Percentiles rank a stretch among this genome's conserved stretches.
These are phyloP conservation scores for Eleusine indica DNA, from an alignment of 176 grass and related monocot species.

Conservation along the genomic window DNA sequence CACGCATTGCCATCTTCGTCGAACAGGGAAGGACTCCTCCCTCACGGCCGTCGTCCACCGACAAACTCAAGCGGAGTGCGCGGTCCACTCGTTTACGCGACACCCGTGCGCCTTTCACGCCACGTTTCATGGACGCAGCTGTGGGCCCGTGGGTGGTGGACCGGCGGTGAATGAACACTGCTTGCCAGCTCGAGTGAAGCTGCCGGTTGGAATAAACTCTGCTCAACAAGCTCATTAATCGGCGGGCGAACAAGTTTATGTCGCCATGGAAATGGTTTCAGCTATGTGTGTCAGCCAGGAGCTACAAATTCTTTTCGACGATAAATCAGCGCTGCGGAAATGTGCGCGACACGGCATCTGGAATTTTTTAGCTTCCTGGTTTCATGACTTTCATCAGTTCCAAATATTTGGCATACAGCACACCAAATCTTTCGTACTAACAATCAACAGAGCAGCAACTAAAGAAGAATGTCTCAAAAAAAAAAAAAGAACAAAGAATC, in stretches of 20 bases:
- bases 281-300: not conserved
- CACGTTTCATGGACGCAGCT: not conserved
- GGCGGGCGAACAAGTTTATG: not conserved
- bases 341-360: not conserved
- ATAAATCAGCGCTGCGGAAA: not conserved
- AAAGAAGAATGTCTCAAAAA: not conserved
- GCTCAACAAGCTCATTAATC: constrained; percentile 13
- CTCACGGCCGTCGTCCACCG: not conserved
- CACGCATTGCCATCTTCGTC: too few species aligned
- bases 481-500: not conserved
- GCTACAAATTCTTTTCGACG: too few species aligned
- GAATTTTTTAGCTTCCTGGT: not conserved
- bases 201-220: not conserved
- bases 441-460: constrained; percentile 30
- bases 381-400: not conserved
- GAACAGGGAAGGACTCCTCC: not conserved
- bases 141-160: too few species aligned
- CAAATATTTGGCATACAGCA: not conserved
- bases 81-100: not conserved
- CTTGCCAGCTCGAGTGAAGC: not conserved
- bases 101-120: not conserved
- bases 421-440: constrained; percentile 2
- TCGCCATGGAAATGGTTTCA: not conserved
- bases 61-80: not conserved
- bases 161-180: not conserved